Evolutionary conservation across 306 rosid genomes (phyloP).

Genomic region (Astragalus membranaceus): DNA sequence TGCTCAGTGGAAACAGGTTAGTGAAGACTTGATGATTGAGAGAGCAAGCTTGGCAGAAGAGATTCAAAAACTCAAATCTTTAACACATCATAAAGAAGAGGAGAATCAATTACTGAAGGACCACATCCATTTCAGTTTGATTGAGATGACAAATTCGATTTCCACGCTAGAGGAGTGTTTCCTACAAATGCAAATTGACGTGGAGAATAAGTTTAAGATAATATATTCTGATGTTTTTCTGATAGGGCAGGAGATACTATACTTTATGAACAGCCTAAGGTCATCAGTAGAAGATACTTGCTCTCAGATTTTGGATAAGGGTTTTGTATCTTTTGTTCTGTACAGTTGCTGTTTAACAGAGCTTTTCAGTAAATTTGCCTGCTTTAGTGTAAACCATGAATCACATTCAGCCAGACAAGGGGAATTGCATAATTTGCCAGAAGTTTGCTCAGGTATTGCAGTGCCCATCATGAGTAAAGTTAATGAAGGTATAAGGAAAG

Average conservation of each 20-base stretch:
- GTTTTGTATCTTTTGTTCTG: constrained; percentile 45
- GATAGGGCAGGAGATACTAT: constrained; percentile 41
- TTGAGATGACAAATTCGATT: constrained; percentile 49
- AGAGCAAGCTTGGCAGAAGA: constrained; percentile 53
- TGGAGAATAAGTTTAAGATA: constrained; percentile 44
- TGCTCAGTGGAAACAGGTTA: constrained; percentile 56
- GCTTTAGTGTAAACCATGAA: constrained; percentile 21
- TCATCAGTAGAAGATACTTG: constrained; percentile 53
- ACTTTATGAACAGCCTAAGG: constrained; percentile 37
- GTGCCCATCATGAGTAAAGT: constrained; percentile 14
- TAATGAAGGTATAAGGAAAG: constrained; percentile 15
- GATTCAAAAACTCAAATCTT: constrained; percentile 54
- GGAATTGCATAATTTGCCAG: constrained; percentile 25
- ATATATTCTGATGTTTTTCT: constrained; percentile 42
- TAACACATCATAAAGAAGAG: constrained; percentile 41
- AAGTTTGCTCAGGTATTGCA: constrained; percentile 21
- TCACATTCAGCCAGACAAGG: constrained; percentile 20
- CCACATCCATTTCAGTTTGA: constrained; percentile 40
- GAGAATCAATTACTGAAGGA: constrained; percentile 51
- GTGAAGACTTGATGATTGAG: constrained; percentile 57
- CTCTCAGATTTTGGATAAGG: constrained; percentile 41
- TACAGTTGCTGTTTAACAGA: constrained; percentile 43
- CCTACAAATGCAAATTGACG: constrained; percentile 54
- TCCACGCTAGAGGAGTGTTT: constrained; percentile 56
- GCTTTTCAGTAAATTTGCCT: constrained; percentile 24